These are phyloP conservation scores for Phalaenopsis hybrid DNA, from an alignment of 116 monocot genomes.

Conservation along the genomic window DNA sequence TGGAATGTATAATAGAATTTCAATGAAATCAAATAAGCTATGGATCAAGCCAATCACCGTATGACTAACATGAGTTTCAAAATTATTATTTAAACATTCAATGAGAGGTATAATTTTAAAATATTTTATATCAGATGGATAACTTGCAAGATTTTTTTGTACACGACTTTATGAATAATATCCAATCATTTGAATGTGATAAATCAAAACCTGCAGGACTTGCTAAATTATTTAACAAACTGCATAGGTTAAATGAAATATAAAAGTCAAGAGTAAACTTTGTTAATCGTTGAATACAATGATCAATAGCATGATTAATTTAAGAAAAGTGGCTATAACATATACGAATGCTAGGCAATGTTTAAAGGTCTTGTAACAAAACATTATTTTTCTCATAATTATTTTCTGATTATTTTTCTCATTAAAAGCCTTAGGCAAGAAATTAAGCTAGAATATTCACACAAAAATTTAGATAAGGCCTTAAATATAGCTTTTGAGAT, in stretches of 20 bases:
- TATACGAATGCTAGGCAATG: neutral
- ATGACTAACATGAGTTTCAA: neutral
- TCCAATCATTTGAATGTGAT: neutral
- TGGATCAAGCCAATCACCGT: too few relatives aligned
- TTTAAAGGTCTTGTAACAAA: neutral
- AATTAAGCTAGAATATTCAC: too few relatives aligned
- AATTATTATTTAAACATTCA: neutral
- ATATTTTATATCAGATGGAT: neutral
- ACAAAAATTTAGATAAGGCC: too few relatives aligned
- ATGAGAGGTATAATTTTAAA: neutral
- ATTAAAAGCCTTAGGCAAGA: too few relatives aligned
- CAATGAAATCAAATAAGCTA: too few relatives aligned
- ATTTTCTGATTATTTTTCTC: too few relatives aligned
- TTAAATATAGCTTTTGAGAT: too few relatives aligned
- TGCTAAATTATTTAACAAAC: neutral
- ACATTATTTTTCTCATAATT: too few relatives aligned
- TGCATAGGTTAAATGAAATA: neutral
- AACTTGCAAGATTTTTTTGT: neutral
- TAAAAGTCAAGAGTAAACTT: neutral
- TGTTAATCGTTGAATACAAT: neutral
- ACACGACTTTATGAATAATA: neutral
- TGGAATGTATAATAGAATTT: too few relatives aligned
- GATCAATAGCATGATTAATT: neutral
- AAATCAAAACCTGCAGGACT: neutral
- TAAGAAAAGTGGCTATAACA: neutral